phyloP scores from a whole-genome alignment of 495 filamentous ascomycete genomes.

The Neohortaea acidophila region DNA sequence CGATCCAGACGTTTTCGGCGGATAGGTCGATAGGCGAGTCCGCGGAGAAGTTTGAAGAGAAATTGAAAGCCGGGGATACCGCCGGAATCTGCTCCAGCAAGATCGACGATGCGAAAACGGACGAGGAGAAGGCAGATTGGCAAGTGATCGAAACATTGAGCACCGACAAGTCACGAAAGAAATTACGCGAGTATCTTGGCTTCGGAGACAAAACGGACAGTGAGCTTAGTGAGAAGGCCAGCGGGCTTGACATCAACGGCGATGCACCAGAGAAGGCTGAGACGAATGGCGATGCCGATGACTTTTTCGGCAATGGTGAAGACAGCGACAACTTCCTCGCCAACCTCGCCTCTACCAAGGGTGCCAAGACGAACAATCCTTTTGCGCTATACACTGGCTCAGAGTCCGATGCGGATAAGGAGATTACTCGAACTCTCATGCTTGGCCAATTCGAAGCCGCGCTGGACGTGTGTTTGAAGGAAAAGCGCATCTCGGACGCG shows the following conservation, averaged over 20 bases:
- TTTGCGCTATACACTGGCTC: conserved; percentile 71
- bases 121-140: conserved; percentile 93
- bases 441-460: conserved; percentile 84
- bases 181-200: conserved; percentile 74
- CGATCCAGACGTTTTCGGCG: conserved; percentile 73
- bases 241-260: conserved; percentile 24
- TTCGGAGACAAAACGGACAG: conserved; percentile 49
- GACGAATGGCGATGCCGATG: conserved; percentile 37
- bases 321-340: conserved; percentile 71
- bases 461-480: conserved; percentile 70
- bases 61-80: conserved; percentile 63
- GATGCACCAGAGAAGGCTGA: conserved; percentile 18
- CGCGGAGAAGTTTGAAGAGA: conserved; percentile 73
- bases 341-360: conserved; percentile 59
- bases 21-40: conserved; percentile 73
- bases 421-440: conserved; percentile 74
- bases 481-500: conserved; percentile 82
- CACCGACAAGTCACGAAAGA: conserved; percentile 60
- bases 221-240: conserved; percentile 6
- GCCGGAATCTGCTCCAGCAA: conserved; percentile 67
- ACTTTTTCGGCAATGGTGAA: conserved; percentile 60
- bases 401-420: conserved; percentile 66
- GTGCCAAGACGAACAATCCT: conserved; percentile 67
- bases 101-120: conserved; percentile 52
- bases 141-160: conserved; percentile 81